Conservation (phyloP, 2,329 filamentous ascomycete genomes). For the Ustulina deusta region DNA sequence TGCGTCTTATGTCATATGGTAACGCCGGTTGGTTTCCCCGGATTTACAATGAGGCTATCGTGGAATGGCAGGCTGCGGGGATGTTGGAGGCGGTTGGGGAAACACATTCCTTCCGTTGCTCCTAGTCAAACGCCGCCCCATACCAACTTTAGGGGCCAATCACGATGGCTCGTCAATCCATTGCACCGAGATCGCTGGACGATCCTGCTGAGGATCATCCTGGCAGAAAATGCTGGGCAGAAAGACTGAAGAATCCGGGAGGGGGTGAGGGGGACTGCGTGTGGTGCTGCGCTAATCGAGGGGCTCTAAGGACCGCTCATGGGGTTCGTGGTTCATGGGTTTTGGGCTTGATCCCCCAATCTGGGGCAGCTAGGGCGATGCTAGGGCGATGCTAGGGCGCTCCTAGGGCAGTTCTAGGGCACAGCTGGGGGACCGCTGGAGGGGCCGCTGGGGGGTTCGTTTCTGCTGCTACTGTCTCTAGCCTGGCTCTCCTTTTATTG, state of each 20-base stretch:
- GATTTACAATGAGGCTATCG: slow-evolving; percentile 24
- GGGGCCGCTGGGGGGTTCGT: background rate
- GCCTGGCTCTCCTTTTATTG: too few species aligned
- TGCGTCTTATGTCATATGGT: background rate
- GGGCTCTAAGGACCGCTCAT: too few species aligned
- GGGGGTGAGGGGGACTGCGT: background rate
- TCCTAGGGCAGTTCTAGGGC: background rate
- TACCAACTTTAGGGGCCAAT: slow-evolving; percentile 22
- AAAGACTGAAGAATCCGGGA: too few species aligned
- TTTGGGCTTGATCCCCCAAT: slow-evolving; percentile 18
- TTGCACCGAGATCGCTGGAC: slow-evolving; percentile 35
- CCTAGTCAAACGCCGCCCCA: slow-evolving; percentile 28
- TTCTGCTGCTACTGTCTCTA: too few species aligned
- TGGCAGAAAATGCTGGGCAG: background rate
- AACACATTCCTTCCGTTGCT: slow-evolving; percentile 33
- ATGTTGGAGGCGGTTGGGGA: slow-evolving; percentile 28
- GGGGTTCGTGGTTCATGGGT: slow-evolving; percentile 20
- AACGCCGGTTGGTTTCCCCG: slow-evolving; percentile 15
- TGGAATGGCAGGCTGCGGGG: slow-evolving; percentile 19
- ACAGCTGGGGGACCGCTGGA: background rate
- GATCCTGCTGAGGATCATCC: background rate
- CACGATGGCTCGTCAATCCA: slow-evolving; percentile 11
- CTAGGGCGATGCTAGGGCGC: background rate
- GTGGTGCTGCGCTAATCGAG: background rate
- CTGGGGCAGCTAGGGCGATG: slow-evolving; percentile 7